Percentiles rank a stretch among this genome's conserved stretches.
Evolutionary conservation across 116 monocot species (phyloP).

Genomic region (Cymodocea nodosa): DNA sequence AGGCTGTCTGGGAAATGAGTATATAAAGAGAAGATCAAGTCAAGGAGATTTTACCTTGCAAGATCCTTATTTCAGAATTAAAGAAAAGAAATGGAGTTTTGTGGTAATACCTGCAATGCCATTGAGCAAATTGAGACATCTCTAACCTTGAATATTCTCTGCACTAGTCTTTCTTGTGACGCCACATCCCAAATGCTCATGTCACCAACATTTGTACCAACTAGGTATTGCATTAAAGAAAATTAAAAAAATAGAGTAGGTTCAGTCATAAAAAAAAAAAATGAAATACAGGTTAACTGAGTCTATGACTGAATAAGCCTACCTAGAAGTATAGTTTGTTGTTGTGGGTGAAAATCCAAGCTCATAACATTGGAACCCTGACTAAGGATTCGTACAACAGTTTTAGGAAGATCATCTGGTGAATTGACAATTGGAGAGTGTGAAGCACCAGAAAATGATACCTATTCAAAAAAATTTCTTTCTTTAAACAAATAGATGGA

Average conservation of each 20-base stretch:
- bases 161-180: slow-evolving; percentile 71
- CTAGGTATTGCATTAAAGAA: slow-evolving; percentile 15
- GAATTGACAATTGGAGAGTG: slow-evolving; percentile 58
- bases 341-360: slow-evolving; percentile 92
- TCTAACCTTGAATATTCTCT: slow-evolving; percentile 73
- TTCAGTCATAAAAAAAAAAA: not conserved
- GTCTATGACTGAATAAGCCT: not conserved
- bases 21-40: not conserved
- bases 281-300: not conserved
- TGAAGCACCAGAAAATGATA: slow-evolving; percentile 52
- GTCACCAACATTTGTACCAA: slow-evolving; percentile 97
- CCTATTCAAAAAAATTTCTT: slow-evolving; percentile 21
- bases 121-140: slow-evolving; percentile 51
- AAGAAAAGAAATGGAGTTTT: not conserved
- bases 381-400: slow-evolving; percentile 52
- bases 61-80: not conserved
- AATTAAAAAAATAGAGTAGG: not conserved
- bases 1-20: slow-evolving; percentile 29
- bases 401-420: slow-evolving; percentile 82
- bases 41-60: not conserved
- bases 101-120: slow-evolving; percentile 56
- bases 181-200: slow-evolving; percentile 90
- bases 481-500: not conserved
- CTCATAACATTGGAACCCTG: slow-evolving; percentile 95
- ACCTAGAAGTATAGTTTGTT: slow-evolving; percentile 90